These are phyloP conservation scores for Cladosporium cucumerinum DNA, from an alignment of 2,329 filamentous ascomycete genomes.

Conservation along the genomic window DNA sequence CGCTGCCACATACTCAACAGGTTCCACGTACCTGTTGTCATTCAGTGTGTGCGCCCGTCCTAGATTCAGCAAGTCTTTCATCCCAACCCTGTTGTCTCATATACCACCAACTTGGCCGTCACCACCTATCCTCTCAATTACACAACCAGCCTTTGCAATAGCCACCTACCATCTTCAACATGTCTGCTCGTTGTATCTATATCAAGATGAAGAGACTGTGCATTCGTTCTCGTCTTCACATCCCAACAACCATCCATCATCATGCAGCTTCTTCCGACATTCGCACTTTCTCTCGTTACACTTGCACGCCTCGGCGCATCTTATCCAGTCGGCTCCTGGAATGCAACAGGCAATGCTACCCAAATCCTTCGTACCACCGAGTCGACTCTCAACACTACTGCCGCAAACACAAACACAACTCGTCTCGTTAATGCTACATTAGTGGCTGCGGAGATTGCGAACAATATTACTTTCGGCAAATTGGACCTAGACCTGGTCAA, in stretches of 20 bases:
- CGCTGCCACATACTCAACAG: neutral
- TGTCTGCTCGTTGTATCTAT: neutral
- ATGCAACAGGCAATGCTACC: constrained; percentile 1
- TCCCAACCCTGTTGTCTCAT: constrained; percentile 14
- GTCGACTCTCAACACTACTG: neutral
- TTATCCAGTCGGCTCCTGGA: constrained; percentile 8
- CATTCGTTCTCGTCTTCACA: constrained; percentile 6
- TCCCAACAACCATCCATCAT: constrained; percentile 1
- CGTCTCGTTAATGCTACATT: neutral
- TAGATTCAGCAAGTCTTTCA: constrained; percentile 4
- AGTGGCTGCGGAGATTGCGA: constrained; percentile 2
- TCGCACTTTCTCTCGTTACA: neutral
- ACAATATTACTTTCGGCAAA: constrained; percentile 14
- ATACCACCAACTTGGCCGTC: neutral
- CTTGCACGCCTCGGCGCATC: neutral
- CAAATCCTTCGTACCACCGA: neutral
- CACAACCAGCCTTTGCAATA: constrained; percentile 10
- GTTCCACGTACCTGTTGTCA: neutral
- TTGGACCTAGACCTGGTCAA: constrained; percentile 36
- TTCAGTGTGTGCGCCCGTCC: neutral
- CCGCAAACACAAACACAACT: neutral
- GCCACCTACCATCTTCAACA: constrained; percentile 4
- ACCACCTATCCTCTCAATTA: neutral
- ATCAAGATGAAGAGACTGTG: constrained; percentile 15
- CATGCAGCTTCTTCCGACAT: constrained; percentile 11